Evolutionary conservation across 805 yeast genomes (phyloP).

Genomic region (Hanseniaspora thailandica): DNA sequence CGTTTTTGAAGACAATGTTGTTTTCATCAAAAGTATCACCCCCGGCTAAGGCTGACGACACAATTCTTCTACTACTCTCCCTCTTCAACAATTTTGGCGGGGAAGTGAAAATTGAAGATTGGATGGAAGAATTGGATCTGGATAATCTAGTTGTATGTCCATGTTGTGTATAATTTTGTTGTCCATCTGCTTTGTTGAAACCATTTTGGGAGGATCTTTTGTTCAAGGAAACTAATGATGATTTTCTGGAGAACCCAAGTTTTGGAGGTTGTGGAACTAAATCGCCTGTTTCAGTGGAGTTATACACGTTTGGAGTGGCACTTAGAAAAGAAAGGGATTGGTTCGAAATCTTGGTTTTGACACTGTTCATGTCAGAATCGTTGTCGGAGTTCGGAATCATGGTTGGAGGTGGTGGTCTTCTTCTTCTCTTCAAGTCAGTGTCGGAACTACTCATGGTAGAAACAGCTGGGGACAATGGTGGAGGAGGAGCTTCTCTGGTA

Average conservation of each 20-base stretch:
- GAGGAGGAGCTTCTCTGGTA: conserved; percentile 59
- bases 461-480: conserved; percentile 33
- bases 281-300: conserved; percentile 15
- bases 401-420: conserved; percentile 11
- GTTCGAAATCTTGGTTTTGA: conserved; percentile 15
- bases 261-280: conserved; percentile 16
- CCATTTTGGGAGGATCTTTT: conserved; percentile 5
- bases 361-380: conserved; percentile 14
- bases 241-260: conserved; percentile 10
- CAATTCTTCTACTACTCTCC: conserved; percentile 27
- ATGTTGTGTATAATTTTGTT: conserved; percentile 10
- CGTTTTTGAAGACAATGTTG: conserved; percentile 60
- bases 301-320: not conserved
- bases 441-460: not conserved
- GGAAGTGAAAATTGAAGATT: conserved; percentile 19
- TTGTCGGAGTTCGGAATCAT: not conserved
- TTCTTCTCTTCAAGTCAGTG: conserved; percentile 7
- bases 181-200: not conserved
- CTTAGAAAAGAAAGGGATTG: not conserved
- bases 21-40: conserved; percentile 57
- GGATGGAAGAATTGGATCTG: conserved; percentile 22
- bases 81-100: conserved; percentile 25
- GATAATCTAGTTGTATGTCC: conserved; percentile 11
- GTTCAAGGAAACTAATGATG: conserved; percentile 4
- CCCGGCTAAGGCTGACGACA: conserved; percentile 27